Evolutionary conservation across 1,284 basidiomycete genomes (phyloP), one percentile per base, ranked within the genome.

Genomic region (Ganoderma meredithae): DNA sequence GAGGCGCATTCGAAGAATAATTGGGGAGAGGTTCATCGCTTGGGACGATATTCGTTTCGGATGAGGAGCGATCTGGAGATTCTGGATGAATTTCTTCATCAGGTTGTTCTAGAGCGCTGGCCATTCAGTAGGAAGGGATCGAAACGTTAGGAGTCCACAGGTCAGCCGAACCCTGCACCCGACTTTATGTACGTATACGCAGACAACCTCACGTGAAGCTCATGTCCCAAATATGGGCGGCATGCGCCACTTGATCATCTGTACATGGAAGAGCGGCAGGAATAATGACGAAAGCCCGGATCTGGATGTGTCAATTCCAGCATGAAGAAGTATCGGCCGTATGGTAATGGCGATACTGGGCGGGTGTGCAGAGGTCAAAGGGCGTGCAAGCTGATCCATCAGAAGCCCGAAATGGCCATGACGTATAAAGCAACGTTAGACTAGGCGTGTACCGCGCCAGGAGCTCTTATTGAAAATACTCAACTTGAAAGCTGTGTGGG

Each of bases 21-120:
- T 25, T 58, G 5, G 68, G 67, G n/a, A 19, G 65, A 4, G 49
- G 55, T 27, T 60, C 62, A 12, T 44, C 43, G 41, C 40, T 33
- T 39, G 39, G 19, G 27, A 40, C n/a, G 25, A n/a, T 17, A 55
- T 49, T 39, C 39, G 52, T 3, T 64, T 36, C 25, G 27, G 47
- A 25, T 25, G 47, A 13, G 22, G 8, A 12, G 22, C 2, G 12
- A 25, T 49, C 22, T 4, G 9, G 9, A 25, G 22, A 49, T 25
- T 49, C 47, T 49, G 22, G 47, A 49, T 10, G 47, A 10, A 13
- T 10, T 7, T 49, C 12, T 7, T 49, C 22, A 10, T 25, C 22
- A 49, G 22, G 9, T 25, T 25, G 47, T 25, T 49, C 10, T 5
- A 13, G 47, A 22, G 22, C 12, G 47, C 22, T 25, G 22, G 47